These are phyloP conservation scores for Saturnispora halmiae DNA, from an alignment of 805 yeast species.

Conservation along the genomic window DNA sequence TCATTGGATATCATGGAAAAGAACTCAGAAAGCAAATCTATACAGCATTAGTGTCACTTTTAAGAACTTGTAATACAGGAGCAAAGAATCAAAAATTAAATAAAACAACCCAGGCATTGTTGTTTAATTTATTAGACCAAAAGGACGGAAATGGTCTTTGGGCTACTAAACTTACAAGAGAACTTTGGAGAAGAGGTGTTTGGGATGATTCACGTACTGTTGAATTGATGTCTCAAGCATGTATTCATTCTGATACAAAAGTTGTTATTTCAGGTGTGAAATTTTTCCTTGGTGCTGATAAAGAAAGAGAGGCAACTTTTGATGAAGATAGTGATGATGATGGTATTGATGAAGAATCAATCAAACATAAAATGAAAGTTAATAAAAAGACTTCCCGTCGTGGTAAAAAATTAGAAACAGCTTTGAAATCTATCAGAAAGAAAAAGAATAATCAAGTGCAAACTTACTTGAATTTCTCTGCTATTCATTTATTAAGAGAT, in stretches of 20 bases:
- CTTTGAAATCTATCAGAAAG: slow-evolving; percentile 60
- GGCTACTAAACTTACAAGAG: slow-evolving; percentile 94
- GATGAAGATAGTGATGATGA: slow-evolving; percentile 60
- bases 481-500: slow-evolving; percentile 87
- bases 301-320: slow-evolving; percentile 78
- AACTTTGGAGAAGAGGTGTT: slow-evolving; percentile 93
- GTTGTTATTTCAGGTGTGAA: slow-evolving; percentile 84
- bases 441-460: slow-evolving; percentile 46
- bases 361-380: slow-evolving; percentile 74
- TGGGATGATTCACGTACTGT: slow-evolving; percentile 98
- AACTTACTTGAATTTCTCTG: slow-evolving; percentile 81
- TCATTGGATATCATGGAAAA: slow-evolving; percentile 62
- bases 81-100: slow-evolving; percentile 84
- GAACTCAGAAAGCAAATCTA: slow-evolving; percentile 77
- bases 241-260: slow-evolving; percentile 77
- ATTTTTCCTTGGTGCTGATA: slow-evolving; percentile 92
- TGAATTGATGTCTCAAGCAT: slow-evolving; percentile 96
- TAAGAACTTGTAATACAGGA: slow-evolving; percentile 81
- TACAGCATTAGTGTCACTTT: slow-evolving; percentile 61
- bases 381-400: slow-evolving; percentile 77
- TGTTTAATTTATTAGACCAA: slow-evolving; percentile 79
- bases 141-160: slow-evolving; percentile 74
- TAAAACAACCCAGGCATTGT: slow-evolving; percentile 81
- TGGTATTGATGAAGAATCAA: slow-evolving; percentile 59
- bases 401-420: slow-evolving; percentile 69